Evolutionary conservation across 2,329 filamentous ascomycete genomes (phyloP), one percentile per base, ranked within the genome.

Genomic region (Knufia petricola): DNA sequence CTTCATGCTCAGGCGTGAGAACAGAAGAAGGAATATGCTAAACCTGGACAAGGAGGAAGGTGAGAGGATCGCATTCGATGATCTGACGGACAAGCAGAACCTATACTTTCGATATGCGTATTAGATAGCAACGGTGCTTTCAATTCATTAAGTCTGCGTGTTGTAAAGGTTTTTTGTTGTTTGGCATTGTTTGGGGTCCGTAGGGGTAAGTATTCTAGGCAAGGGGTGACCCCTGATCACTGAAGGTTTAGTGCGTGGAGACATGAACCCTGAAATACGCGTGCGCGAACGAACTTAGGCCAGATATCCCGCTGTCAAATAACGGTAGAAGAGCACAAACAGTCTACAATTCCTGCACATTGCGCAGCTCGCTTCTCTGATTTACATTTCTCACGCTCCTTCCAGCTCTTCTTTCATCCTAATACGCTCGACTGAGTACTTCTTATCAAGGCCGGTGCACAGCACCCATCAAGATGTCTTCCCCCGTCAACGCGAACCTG

Each of bases 11-110:
- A 65, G 66, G 49, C 63, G 65, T 3, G 84, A 81, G 50, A 86
- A 86, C 54, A 70, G 61, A 55, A 68, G 65, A 40, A 71, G 77
- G 41, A 70, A 71, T 17, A 52, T 50, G 2, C 54, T 79, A 4
- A 63, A 72, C 0, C 57, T 77, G 4, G 74, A 84, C 54, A 78
- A 84, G 53, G 62, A 66, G 12, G 81, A 85, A 57, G 70, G 79
- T 45, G 82, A 78, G 40, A 78, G 78, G 55, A 59, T 82, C 45
- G 81, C 81, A 0, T 86, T 85, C 51, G 72, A 78, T 47, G 81
- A 85, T 59, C 63, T 84, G 54, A 85, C 82, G 0, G 82, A 85
- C 55, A 79, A 77, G 61, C 69, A 85, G 63, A 85, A 85, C 55
- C 72, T 73, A 1, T 81, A 81, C 59, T 85, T 85, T 56, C 68